phyloP scores from a whole-genome alignment of 129 eudicot species.

The carrot (Daucus carota) region DH1_v3.0 NC_030388.2:3446001-3446500 shows the following conservation, averaged over 20 bases:
- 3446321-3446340: slow-evolving; percentile 60
- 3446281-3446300: slow-evolving; percentile 53
- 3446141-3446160: slow-evolving; percentile 22
- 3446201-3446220: slow-evolving; percentile 13
- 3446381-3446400: slow-evolving; percentile 64
- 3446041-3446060: slow-evolving; percentile 32
- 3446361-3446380: slow-evolving; percentile 77
- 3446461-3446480: slow-evolving; percentile 36
- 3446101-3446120: slow-evolving; percentile 31
- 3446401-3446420: slow-evolving; percentile 70
- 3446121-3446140: slow-evolving; percentile 30
- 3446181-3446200: slow-evolving; percentile 12
- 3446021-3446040: slow-evolving; percentile 54
- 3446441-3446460: slow-evolving; percentile 66
- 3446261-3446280: slow-evolving; percentile 49
- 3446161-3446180: slow-evolving; percentile 24
- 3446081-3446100: neutral
- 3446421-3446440: slow-evolving; percentile 80
- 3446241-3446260: slow-evolving; percentile 36
- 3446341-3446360: slow-evolving; percentile 66
- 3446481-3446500: slow-evolving; percentile 50
- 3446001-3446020: neutral
- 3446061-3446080: neutral
- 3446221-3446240: slow-evolving; percentile 19
- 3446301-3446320: slow-evolving; percentile 66